Evolutionary conservation across 1,284 basidiomycete species (phyloP), one percentile per base, ranked within the genome.

Genomic region (Marasmius fiardii): DNA sequence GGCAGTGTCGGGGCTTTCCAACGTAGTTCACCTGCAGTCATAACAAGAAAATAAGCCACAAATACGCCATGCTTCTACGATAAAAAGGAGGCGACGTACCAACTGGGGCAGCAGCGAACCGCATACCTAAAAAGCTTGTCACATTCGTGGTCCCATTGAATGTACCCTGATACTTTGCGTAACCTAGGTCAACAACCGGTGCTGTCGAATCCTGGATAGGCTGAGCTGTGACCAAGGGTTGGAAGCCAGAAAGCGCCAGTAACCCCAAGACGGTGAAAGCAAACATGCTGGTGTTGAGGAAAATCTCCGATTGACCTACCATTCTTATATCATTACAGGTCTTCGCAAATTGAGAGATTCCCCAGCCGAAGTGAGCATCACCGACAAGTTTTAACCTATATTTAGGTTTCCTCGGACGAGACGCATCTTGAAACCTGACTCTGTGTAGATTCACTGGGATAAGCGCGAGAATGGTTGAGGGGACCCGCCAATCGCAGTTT

Each of bases 71-170:
- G 7, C 1, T n/a, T n/a, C n/a, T 41, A 41, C 11, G 16, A 1
- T 14, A 1, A 41, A n/a, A 7, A 7, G 26, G 11, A 16, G 20
- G 31, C 6, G 14, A 43, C 62, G 51, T 52, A 68, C 74, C 74
- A 20, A 65, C 61, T 6, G 76, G 76, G 23, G 74, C 58, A 7
- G 71, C 71, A 24, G 77, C 75, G 60, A 71, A 78, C 43, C 75
- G 68, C 18, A 78, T 67, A 4, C 74, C 72, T n/a, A 76, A 62
- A 58, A 75, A 77, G 37, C 68, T 60, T 0, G 71, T 71, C 34
- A 71, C 69, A 37, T 65, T 64, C 14, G 68, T 67, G 0, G 63
- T 64, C n/a, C 69, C 54, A 33, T 72, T 63, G 41, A 68, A 50
- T 10, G 57, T 57, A 6, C 64, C 76, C 65, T 68, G 69, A 59